A percentile compares a stretch with the other conserved stretches of the same genome.
phyloP scores from a whole-genome alignment of 345 rosid genomes.

The Excoecaria cochinchinensis region DNA sequence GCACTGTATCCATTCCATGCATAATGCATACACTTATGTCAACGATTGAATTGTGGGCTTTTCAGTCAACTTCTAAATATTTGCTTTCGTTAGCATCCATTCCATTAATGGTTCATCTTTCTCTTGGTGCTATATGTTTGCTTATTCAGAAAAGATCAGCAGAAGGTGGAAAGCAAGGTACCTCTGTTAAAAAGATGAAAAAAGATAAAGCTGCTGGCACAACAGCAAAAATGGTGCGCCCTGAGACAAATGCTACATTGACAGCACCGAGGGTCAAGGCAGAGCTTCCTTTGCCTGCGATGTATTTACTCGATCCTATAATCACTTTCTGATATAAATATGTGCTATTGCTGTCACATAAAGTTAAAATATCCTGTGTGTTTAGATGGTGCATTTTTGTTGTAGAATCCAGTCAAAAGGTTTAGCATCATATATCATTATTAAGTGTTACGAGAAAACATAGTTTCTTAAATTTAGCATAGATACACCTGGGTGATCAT shows the following conservation, averaged over 20 bases:
- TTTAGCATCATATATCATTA: not conserved
- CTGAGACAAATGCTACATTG: slow-evolving; percentile 52
- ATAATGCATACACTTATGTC: not conserved
- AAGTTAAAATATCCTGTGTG: not conserved
- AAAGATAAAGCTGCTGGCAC: slow-evolving; percentile 77
- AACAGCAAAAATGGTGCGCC: slow-evolving; percentile 63
- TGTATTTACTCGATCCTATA: slow-evolving; percentile 51
- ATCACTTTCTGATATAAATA: slow-evolving; percentile 9
- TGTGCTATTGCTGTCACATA: not conserved
- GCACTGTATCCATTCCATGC: not conserved
- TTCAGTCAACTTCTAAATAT: not conserved
- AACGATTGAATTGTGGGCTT: not conserved
- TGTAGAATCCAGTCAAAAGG: not conserved
- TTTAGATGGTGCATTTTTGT: not conserved
- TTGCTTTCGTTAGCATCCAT: not conserved
- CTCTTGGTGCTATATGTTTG: slow-evolving; percentile 9
- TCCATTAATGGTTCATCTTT: not conserved
- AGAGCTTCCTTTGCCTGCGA: slow-evolving; percentile 86
- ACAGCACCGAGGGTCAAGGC: slow-evolving; percentile 78
- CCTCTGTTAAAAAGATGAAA: slow-evolving; percentile 75
- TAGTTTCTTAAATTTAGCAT: no score
- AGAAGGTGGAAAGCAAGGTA: slow-evolving; percentile 88
- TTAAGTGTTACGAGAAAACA: not conserved
- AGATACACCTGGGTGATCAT: not conserved
- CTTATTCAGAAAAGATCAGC: slow-evolving; percentile 64